These are phyloP conservation scores for Daldinia childiae DNA, from an alignment of 495 filamentous ascomycete species.

Conservation along the genomic window DNA sequence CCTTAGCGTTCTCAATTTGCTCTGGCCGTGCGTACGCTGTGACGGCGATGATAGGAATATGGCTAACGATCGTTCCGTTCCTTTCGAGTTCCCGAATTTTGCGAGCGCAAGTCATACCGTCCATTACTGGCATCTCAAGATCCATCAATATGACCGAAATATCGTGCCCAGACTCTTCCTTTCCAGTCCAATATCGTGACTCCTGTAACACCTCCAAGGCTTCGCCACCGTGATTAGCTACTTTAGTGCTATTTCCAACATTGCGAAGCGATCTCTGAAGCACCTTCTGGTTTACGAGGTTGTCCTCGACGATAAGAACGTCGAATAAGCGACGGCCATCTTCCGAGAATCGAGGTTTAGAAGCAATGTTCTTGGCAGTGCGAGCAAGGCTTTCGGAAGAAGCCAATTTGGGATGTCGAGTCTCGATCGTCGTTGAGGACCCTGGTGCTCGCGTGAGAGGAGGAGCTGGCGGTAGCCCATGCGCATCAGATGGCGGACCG, in stretches of 20 bases:
- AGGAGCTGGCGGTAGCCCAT: slow-evolving; percentile 32
- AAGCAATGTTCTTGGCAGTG: slow-evolving; percentile 11
- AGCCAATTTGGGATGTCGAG: slow-evolving; percentile 35
- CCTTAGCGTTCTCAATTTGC: slow-evolving; percentile 66
- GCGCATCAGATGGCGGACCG: slow-evolving; percentile 27
- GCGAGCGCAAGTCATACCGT: slow-evolving; percentile 76
- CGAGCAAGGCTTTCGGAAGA: slow-evolving; percentile 10
- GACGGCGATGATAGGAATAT: slow-evolving; percentile 81
- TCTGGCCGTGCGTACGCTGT: slow-evolving; percentile 80
- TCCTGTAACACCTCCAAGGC: slow-evolving; percentile 64
- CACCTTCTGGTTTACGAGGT: slow-evolving; percentile 81
- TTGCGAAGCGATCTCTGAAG: slow-evolving; percentile 75
- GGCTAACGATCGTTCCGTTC: slow-evolving; percentile 59
- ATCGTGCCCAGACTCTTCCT: slow-evolving; percentile 48
- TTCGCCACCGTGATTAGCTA: slow-evolving; percentile 84
- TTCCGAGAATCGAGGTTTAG: slow-evolving; percentile 43
- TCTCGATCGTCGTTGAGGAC: slow-evolving; percentile 40
- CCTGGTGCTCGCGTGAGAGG: slow-evolving; percentile 46
- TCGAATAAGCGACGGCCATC: slow-evolving; percentile 50
- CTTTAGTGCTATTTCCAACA: slow-evolving; percentile 71
- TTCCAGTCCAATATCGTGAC: slow-evolving; percentile 60
- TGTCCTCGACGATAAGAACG: slow-evolving; percentile 83
- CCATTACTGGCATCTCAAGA: slow-evolving; percentile 89
- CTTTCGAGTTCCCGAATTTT: slow-evolving; percentile 73
- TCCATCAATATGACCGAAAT: slow-evolving; percentile 83